Evolutionary conservation across 148 eudicot genomes (phyloP), one percentile per base, ranked within the genome.

Genomic region (Mesembryanthemum crystallinum): DNA sequence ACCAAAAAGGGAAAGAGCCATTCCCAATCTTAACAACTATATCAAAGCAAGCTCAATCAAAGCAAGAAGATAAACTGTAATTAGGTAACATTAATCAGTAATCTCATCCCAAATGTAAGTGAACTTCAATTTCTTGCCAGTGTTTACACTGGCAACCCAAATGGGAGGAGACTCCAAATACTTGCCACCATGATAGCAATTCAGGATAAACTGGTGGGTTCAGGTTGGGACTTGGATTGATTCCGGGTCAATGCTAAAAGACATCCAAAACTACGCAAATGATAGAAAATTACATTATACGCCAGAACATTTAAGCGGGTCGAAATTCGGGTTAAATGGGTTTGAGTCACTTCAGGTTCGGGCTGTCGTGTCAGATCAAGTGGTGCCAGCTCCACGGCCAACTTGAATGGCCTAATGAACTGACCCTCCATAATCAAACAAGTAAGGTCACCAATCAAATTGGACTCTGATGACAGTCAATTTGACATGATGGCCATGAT

Each of bases 341-440:
- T 35, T 35, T 6, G 39, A 2, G 39, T 35, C 39, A 2, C 4
- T 2, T 35, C 39, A 6, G 39, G 39, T 35, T 35, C 39, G 6
- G 6, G 39, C 6, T 35, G 39, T 35, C 39, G 4, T 35, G 39
- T 35, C n/a, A n/a, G n/a, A n/a, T n/a, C n/a, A n/a, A n/a, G n/a
- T n/a, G n/a, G n/a, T n/a, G n/a, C n/a, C n/a, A n/a, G n/a, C n/a
- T n/a, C 39, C 39, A 35, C 39, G 3, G 39, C 5, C 21, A 49
- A 32, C 11, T 7, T n/a, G 15, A 11, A 55, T 71, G 24, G 57
- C 33, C 72, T n/a, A 18, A 57, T 7, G 64, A 72, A 27, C 37
- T 51, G 39, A 72, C 58, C 74, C 59, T n/a, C 4, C 10, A 71
- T 21, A 29, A 30, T n/a, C 27, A 71, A 33, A 23, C 42, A 71